Evolutionary conservation across 768 basidiomycete genomes (phyloP).

Genomic region (Leccinellum luteum): DNA sequence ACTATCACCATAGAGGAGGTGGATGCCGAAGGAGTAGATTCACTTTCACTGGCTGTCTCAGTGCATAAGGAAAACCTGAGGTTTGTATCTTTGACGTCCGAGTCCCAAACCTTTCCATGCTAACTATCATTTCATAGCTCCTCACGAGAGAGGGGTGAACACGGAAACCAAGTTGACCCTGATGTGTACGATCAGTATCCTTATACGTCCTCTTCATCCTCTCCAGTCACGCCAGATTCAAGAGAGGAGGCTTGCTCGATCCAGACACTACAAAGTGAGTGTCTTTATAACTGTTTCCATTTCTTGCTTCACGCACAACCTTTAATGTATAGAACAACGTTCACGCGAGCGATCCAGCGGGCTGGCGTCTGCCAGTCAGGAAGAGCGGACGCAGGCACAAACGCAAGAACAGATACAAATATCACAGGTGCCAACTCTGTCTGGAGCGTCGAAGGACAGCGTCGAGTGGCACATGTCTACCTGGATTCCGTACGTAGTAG

Average conservation of each 20-base stretch:
- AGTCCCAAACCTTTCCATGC: background rate
- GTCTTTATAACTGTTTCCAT: background rate
- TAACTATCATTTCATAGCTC: background rate
- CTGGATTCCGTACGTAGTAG: conserved; percentile 4
- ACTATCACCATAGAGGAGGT: background rate
- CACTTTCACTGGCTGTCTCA: background rate
- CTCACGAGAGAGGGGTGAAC: background rate
- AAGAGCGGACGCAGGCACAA: background rate
- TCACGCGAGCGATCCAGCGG: background rate
- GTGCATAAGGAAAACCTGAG: background rate
- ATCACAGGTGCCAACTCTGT: background rate
- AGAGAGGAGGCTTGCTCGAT: background rate
- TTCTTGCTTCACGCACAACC: background rate
- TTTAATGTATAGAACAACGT: background rate
- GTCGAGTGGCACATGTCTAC: background rate
- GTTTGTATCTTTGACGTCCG: background rate
- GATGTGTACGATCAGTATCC: background rate
- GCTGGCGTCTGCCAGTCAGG: background rate
- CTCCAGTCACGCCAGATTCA: background rate
- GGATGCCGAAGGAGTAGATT: background rate
- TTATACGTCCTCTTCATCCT: background rate
- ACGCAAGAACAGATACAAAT: background rate
- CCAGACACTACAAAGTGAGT: conserved; percentile 1
- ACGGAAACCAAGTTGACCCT: background rate
- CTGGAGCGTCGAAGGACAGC: background rate